Evolutionary conservation across 805 yeast genomes (phyloP).

Genomic region (Metschnikowia peoriensis): DNA sequence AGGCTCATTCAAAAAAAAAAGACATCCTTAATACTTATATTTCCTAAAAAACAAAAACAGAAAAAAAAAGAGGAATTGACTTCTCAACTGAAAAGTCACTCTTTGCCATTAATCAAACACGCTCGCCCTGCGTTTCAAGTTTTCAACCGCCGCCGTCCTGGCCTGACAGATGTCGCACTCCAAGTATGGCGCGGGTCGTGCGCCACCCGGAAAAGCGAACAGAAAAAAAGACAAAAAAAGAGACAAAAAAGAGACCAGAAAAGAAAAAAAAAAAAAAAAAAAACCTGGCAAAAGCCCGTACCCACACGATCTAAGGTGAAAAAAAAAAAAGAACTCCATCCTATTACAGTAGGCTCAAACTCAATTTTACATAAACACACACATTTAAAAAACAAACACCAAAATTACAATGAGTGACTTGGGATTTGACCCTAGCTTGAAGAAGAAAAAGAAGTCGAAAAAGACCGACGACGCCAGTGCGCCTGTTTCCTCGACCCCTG

Average conservation of each 20-base stretch:
- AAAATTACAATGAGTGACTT: constrained; percentile 40
- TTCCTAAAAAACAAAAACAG: too few relatives aligned
- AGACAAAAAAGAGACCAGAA: not conserved
- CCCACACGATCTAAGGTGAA: constrained; percentile 1
- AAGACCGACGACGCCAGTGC: constrained; percentile 39
- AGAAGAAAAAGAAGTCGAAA: constrained; percentile 82
- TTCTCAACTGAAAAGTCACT: too few relatives aligned
- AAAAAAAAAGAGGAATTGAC: too few relatives aligned
- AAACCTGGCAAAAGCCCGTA: constrained; percentile 1
- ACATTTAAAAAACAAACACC: not conserved
- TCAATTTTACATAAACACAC: too few relatives aligned
- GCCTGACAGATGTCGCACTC: too few relatives aligned
- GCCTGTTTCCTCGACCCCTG: constrained; percentile 27
- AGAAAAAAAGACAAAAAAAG: too few relatives aligned
- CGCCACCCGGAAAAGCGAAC: too few relatives aligned
- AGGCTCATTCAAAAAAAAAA: too few relatives aligned
- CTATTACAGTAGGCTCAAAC: too few relatives aligned
- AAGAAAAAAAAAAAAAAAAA: constrained; percentile 1
- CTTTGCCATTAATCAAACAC: not conserved
- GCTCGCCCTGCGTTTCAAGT: too few relatives aligned
- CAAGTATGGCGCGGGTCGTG: constrained; percentile 6
- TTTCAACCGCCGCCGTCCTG: too few relatives aligned
- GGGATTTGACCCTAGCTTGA: constrained; percentile 73
- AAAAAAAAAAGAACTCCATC: constrained; percentile 1
- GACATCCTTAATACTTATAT: too few relatives aligned